Conservation (phyloP, 345 rosid species). For the Gossypium sturtianum region DNA sequence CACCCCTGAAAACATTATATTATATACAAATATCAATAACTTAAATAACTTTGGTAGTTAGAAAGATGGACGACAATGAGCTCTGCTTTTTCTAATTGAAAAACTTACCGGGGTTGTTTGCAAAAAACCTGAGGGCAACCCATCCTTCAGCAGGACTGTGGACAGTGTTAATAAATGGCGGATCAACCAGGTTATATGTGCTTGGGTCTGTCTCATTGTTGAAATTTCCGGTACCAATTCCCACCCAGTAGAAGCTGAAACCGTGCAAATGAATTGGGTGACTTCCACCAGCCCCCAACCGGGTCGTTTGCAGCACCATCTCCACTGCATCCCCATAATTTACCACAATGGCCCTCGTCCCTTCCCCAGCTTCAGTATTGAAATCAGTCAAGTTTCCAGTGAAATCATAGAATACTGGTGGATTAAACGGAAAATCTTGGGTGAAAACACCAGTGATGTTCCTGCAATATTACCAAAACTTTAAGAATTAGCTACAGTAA, state of each 20-base stretch:
- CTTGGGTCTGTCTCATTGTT: slow-evolving; percentile 15
- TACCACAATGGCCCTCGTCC: slow-evolving; percentile 17
- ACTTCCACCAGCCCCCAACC: slow-evolving; percentile 7
- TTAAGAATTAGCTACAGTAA: background rate
- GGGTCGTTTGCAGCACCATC: slow-evolving; percentile 26
- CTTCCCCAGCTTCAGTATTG: background rate
- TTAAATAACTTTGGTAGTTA: background rate
- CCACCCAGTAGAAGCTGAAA: slow-evolving; percentile 24
- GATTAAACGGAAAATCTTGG: slow-evolving; percentile 14
- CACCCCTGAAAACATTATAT: slow-evolving; percentile 16
- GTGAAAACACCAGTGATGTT: slow-evolving; percentile 9
- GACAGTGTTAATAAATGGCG: slow-evolving; percentile 21
- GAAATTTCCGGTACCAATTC: slow-evolving; percentile 21
- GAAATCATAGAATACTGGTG: slow-evolving; percentile 13
- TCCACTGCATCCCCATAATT: slow-evolving; percentile 25
- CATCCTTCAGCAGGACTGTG: slow-evolving; percentile 21
- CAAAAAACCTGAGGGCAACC: slow-evolving; percentile 22
- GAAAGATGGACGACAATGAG: background rate
- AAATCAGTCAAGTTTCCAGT: background rate
- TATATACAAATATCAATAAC: background rate
- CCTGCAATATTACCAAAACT: background rate
- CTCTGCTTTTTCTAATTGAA: background rate
- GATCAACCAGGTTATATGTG: slow-evolving; percentile 24
- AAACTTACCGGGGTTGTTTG: slow-evolving; percentile 21
- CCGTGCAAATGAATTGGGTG: slow-evolving; percentile 40